phyloP scores from a whole-genome alignment of 805 yeast species.

The Candida krabiensis region DNA sequence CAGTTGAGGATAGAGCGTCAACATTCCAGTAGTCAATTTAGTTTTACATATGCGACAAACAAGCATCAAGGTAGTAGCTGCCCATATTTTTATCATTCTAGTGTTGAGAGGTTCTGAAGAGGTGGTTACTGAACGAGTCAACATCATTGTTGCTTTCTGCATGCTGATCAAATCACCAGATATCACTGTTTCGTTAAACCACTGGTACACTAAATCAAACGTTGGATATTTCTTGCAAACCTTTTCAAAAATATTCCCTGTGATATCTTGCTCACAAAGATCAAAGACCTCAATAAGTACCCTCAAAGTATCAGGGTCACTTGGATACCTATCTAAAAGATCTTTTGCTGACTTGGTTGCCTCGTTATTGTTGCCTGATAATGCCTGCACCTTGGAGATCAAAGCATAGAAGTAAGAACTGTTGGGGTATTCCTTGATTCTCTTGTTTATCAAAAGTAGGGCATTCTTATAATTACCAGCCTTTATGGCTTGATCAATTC shows the following conservation, averaged over 20 bases:
- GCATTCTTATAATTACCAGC: conserved; percentile 58
- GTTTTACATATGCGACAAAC: conserved; percentile 34
- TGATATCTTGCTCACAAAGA: conserved; percentile 33
- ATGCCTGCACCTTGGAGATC: conserved; percentile 35
- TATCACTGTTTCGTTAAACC: conserved; percentile 57
- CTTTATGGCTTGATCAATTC: conserved; percentile 23
- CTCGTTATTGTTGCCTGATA: conserved; percentile 33
- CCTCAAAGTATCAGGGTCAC: conserved; percentile 53
- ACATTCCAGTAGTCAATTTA: conserved; percentile 44
- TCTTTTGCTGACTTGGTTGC: conserved; percentile 35
- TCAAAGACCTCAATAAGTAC: conserved; percentile 47
- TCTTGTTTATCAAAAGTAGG: conserved; percentile 44
- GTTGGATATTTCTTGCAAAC: conserved; percentile 59
- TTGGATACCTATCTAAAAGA: conserved; percentile 41
- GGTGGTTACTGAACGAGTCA: conserved; percentile 32
- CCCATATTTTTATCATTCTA: conserved; percentile 48
- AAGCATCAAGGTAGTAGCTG: conserved; percentile 53
- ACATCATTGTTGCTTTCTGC: conserved; percentile 53
- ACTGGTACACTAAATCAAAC: conserved; percentile 44
- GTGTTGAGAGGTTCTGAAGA: conserved; percentile 22
- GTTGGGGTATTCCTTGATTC: conserved; percentile 56
- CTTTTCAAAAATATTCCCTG: conserved; percentile 54
- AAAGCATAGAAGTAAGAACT: conserved; percentile 54
- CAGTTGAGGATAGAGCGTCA: conserved; percentile 54
- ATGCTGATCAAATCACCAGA: conserved; percentile 48